phyloP scores from a whole-genome alignment of 345 rosid species.

The Arabidopsis arenosa region DNA sequence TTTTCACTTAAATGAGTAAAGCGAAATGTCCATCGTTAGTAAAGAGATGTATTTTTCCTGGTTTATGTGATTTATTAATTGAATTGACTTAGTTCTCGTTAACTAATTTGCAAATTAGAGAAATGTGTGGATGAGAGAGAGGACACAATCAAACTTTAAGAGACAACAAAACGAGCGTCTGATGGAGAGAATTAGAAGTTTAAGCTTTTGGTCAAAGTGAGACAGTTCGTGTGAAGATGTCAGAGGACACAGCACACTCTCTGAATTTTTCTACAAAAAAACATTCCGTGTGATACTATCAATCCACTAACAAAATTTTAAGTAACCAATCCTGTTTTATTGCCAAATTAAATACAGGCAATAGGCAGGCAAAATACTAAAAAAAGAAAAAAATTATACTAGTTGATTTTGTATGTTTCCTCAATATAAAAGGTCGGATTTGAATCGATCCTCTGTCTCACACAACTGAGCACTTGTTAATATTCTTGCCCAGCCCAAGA shows the following conservation, averaged over 20 bases:
- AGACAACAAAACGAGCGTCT: constrained; percentile 28
- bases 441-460: constrained; percentile 15
- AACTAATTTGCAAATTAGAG: neutral
- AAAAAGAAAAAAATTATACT: neutral
- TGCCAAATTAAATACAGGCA: constrained; percentile 11
- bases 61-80: neutral
- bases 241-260: constrained; percentile 19
- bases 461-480: constrained; percentile 2
- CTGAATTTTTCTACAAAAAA: constrained; percentile 34
- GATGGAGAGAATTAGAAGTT: constrained; percentile 7
- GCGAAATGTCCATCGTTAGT: constrained; percentile 16
- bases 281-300: constrained; percentile 32
- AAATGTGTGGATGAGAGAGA: constrained; percentile 6
- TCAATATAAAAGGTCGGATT: neutral
- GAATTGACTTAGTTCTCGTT: neutral
- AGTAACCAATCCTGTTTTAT: constrained; percentile 1
- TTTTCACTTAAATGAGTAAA: neutral
- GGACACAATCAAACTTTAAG: neutral
- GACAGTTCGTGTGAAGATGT: constrained; percentile 43
- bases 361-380: constrained; percentile 2
- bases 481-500: constrained; percentile 2
- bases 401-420: neutral
- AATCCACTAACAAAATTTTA: constrained; percentile 2
- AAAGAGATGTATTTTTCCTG: neutral
- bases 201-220: constrained; percentile 37